Evolutionary conservation across 2,329 filamentous ascomycete genomes (phyloP).

Genomic region (Proliferodiscus dingleyae): DNA sequence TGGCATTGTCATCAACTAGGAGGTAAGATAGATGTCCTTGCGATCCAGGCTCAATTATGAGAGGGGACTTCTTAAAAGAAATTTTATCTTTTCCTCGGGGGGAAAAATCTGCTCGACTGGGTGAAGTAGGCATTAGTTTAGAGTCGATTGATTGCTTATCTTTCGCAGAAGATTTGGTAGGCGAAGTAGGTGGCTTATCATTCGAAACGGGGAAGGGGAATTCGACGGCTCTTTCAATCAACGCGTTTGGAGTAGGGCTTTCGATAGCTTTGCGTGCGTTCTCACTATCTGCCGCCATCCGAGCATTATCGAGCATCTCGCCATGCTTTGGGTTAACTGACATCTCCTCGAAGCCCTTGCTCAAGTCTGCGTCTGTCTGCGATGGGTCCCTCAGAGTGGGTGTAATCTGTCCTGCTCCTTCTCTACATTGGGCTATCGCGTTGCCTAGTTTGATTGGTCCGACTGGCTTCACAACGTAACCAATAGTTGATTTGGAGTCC

Average conservation of each 20-base stretch:
- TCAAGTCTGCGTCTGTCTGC: conserved; percentile 22
- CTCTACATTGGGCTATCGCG: conserved; percentile 26
- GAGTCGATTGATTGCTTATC: not conserved
- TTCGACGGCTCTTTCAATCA: conserved; percentile 22
- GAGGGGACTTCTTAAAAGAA: not conserved
- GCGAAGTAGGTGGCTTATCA: conserved; percentile 1
- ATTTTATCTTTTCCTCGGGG: no score
- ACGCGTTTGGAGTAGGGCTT: conserved; percentile 27
- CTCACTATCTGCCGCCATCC: conserved; percentile 29
- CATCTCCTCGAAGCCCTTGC: conserved; percentile 27
- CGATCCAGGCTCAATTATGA: not conserved
- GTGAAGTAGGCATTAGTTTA: not conserved
- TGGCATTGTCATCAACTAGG: conserved; percentile 40
- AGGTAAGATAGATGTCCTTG: conserved; percentile 29
- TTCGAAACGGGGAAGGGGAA: conserved; percentile 26
- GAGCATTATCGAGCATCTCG: conserved; percentile 29
- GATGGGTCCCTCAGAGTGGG: conserved; percentile 11
- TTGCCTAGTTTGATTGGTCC: conserved; percentile 30
- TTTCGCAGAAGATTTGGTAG: not conserved
- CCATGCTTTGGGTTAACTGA: conserved; percentile 20
- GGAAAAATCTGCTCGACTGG: no score
- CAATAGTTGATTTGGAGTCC: conserved; percentile 21
- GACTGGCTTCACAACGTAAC: conserved; percentile 29
- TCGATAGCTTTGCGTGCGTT: conserved; percentile 31
- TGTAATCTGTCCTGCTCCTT: conserved; percentile 16